Base-by-base conservation (phyloP, 176 grass and related monocot species). In the Musa troglodytarum region DNA sequence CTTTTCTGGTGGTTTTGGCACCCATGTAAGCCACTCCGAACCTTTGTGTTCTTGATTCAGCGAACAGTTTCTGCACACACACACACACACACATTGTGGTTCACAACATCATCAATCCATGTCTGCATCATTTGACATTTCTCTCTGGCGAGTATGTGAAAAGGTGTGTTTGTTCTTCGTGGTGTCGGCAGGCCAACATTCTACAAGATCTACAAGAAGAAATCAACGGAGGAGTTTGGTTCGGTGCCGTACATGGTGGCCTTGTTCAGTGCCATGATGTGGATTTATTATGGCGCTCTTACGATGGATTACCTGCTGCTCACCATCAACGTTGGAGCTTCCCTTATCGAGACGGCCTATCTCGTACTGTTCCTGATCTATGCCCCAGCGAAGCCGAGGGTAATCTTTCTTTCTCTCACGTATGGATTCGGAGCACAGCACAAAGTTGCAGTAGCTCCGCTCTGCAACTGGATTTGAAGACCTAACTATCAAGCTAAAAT, bases 191-290 rank as follows among this genome's bases (percentile, higher is more conserved):
- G 87, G 87, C 82, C 92, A 67, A 96, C 89, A 72, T 96, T 96
- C 61, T 88, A 88, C 52, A 84, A 82, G 34, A 87, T 96, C n/a
- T 92, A 81, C 82, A 90, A 83, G 89, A 92, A 83, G 81, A 96
- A 90, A 78, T 90, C 92, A 11, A 92, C 87, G 0, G 92, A 92
- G 73, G 89, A 87, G 49, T 96, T 86, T 68, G 85, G 90, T 68
- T 90, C 92, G 20, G 57, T 88, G 26, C 92, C 92, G 19, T 96
- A 96, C 65, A 88, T 86, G n/a, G 79, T 88, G 74, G 83, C 87
- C 49, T 73, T 96, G 76, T 80, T 96, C 63, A 96, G 92, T 80
- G 92, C 92, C 69, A 89, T 86, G 92, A 78, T 96, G 81, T 96
- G 92, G 89, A 52, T 92, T 26, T 92, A 90, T 73, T 96, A 96